Evolutionary conservation across 768 basidiomycete species (phyloP), one percentile per base, ranked within the genome.

Genomic region (Podaxis mareebaensis): DNA sequence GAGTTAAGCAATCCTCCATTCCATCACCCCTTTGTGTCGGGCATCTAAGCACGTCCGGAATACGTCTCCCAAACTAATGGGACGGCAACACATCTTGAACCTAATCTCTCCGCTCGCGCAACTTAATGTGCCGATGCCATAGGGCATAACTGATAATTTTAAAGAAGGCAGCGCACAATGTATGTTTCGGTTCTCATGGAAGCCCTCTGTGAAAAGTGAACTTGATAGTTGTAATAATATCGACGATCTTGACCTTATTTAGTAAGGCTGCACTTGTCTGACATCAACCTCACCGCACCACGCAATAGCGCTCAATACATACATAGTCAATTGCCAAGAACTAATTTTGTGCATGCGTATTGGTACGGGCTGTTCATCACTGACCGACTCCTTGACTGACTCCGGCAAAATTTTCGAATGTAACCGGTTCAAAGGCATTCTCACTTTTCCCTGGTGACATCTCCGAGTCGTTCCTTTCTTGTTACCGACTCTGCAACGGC

Each of bases 81-180:
- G 68, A 57, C 68, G 59, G 40, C 55, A 42, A 53, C 33, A 36
- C 46, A 74, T 76, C 74, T 71, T 66, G 68, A 79, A 78, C 78
- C 68, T 75, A 72, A 77, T 79, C 74, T 74, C 17, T 10, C 20
- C 28, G 33, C 61, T 61, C 71, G 66, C 69, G 49, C 68, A 77
- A 77, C 75, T 69, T 71, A 17, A 53, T 30, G 30, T 53, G 39
- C 60, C 53, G 60, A 54, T 28, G 49, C 52, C 24, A 53, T 26
- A 26, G 53, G 36, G 22, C 15, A 10, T 12, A 53, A 38, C n/a
- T 44, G 40, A 17, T 61, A 17, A 40, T 24, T 42, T 40, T n/a
- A 51, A 22, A 48, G 48, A 33, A 39, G 52, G 20, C 53, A 53
- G 22, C 51, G 20, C 22, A 40, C 54, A 40, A 56, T 56, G 54